Conservation (phyloP, 1,284 basidiomycete genomes). For the Cryptococcus amylolentus region DNA sequence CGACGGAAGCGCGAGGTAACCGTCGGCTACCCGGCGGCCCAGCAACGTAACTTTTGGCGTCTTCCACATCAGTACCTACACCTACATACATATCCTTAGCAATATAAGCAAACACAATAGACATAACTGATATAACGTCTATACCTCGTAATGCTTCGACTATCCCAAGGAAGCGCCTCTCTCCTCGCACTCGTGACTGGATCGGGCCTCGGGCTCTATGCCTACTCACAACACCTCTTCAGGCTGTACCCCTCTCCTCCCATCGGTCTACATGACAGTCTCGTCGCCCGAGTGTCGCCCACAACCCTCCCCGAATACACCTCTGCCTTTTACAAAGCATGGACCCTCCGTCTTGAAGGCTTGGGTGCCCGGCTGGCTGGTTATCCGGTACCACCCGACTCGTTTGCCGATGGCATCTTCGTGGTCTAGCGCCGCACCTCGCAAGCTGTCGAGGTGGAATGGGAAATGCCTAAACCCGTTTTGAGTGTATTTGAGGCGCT, state of each 20-base stretch:
- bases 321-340: background rate
- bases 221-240: background rate
- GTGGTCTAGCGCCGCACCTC: background rate
- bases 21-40: no score
- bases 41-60: no score
- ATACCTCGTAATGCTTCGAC: no score
- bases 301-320: background rate
- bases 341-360: background rate
- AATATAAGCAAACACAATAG: no score
- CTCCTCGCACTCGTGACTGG: background rate
- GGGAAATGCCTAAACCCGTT: background rate
- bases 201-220: background rate
- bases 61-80: no score
- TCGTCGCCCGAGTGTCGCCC: background rate
- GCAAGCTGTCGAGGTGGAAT: background rate
- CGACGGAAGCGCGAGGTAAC: no score
- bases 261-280: background rate
- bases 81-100: no score
- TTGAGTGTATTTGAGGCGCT: background rate
- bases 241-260: background rate
- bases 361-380: background rate
- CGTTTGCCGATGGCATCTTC: background rate
- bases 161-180: background rate
- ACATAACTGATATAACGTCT: no score
- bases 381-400: background rate